These are phyloP conservation scores for Talaromyces nanjingensis DNA, from an alignment of 495 filamentous ascomycete genomes.

Conservation along the genomic window DNA sequence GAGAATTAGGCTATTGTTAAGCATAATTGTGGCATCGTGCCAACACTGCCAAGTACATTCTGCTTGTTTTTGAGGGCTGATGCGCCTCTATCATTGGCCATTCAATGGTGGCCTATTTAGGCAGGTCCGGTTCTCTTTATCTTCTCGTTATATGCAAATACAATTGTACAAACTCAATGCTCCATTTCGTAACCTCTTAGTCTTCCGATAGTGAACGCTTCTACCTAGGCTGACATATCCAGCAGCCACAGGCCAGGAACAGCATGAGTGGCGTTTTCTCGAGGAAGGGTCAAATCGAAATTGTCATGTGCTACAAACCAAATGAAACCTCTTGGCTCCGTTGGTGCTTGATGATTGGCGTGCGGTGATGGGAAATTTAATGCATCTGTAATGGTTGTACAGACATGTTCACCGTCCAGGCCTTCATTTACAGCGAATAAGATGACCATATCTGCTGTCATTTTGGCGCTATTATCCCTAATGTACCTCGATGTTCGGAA, in stretches of 20 bases:
- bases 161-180: neutral
- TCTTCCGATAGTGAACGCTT: neutral
- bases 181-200: neutral
- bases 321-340: conserved; percentile 1
- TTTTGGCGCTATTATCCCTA: neutral
- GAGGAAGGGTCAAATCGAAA: neutral
- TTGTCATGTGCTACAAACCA: neutral
- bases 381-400: neutral
- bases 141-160: neutral
- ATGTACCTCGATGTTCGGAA: neutral
- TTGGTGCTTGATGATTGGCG: neutral
- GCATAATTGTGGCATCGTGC: neutral
- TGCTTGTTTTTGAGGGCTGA: neutral
- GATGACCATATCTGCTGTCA: conserved; percentile 2
- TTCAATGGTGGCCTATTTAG: neutral
- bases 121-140: neutral
- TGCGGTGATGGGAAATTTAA: neutral
- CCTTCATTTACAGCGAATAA: neutral
- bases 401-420: neutral
- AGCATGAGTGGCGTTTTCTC: neutral
- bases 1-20: neutral
- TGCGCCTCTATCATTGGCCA: neutral
- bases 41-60: neutral
- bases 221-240: neutral
- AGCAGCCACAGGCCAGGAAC: neutral